A percentile compares a stretch with the other conserved stretches of the same genome.
These are phyloP conservation scores for Funneliformis caledonium DNA, from an alignment of 371 early-diverging fungal species.

Conservation along the genomic window DNA sequence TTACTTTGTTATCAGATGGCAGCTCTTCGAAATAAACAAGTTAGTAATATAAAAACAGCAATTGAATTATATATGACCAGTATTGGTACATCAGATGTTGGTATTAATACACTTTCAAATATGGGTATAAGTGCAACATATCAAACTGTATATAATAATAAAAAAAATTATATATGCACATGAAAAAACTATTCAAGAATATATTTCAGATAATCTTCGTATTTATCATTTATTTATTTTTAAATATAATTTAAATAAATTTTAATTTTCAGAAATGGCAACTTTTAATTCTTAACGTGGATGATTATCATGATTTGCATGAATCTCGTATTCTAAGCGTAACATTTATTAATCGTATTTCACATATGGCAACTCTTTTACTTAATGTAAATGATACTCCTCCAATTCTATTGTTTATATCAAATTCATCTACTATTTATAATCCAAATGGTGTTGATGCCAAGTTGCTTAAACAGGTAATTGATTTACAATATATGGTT, in stretches of 20 bases:
- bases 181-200: neutral
- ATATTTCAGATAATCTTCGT: neutral
- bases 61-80: neutral
- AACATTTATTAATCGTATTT: neutral
- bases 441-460: neutral
- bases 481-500: neutral
- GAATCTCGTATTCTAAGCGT: neutral
- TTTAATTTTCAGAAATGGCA: neutral
- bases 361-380: neutral
- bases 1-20: slow-evolving; percentile 21
- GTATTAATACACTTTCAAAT: neutral
- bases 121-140: neutral
- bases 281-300: neutral
- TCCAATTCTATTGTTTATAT: neutral
- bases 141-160: slow-evolving; percentile 4
- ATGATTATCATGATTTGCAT: slow-evolving; percentile 9
- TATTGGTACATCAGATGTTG: neutral
- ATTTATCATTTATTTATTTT: neutral
- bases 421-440: neutral
- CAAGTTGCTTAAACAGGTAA: neutral
- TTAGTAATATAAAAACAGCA: neutral
- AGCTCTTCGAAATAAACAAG: slow-evolving; percentile 3
- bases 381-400: neutral
- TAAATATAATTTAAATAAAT: neutral
- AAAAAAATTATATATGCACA: neutral